These are phyloP conservation scores for Amanita subjunquillea DNA, from an alignment of 768 basidiomycete species.

Conservation along the genomic window DNA sequence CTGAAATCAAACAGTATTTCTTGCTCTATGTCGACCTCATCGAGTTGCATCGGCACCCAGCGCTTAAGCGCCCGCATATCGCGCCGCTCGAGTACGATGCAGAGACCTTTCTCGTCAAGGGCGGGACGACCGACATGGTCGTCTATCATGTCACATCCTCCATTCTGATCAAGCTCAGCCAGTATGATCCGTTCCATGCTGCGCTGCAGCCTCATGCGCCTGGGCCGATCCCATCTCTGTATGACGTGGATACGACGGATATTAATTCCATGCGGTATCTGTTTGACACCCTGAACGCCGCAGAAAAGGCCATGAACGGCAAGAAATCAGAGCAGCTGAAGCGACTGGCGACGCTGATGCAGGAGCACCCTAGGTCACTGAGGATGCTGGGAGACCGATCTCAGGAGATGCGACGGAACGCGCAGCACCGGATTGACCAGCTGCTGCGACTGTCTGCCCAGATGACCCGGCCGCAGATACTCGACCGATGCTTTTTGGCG, in stretches of 20 bases:
- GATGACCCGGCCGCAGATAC: constrained; percentile 12
- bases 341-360: constrained; percentile 12
- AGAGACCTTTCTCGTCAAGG: not conserved
- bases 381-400: constrained; percentile 8
- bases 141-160: constrained; percentile 5
- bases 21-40: constrained; percentile 13
- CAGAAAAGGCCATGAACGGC: constrained; percentile 11
- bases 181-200: constrained; percentile 8
- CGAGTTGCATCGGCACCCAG: not conserved
- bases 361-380: constrained; percentile 11
- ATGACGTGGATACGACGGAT: constrained; percentile 7
- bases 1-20: constrained; percentile 11
- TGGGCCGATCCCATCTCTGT: constrained; percentile 6
- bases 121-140: not conserved
- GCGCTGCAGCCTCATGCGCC: constrained; percentile 5
- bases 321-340: constrained; percentile 13
- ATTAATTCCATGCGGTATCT: constrained; percentile 6
- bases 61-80: constrained; percentile 7
- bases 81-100: constrained; percentile 6
- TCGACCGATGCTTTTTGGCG: constrained; percentile 8
- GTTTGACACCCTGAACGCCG: constrained; percentile 11
- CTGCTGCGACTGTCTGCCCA: constrained; percentile 7
- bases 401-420: constrained; percentile 12
- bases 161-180: constrained; percentile 8
- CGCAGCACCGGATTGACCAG: constrained; percentile 9